Base-by-base conservation (phyloP, 495 filamentous ascomycete genomes). In the Ascodesmis nigricans region DNA sequence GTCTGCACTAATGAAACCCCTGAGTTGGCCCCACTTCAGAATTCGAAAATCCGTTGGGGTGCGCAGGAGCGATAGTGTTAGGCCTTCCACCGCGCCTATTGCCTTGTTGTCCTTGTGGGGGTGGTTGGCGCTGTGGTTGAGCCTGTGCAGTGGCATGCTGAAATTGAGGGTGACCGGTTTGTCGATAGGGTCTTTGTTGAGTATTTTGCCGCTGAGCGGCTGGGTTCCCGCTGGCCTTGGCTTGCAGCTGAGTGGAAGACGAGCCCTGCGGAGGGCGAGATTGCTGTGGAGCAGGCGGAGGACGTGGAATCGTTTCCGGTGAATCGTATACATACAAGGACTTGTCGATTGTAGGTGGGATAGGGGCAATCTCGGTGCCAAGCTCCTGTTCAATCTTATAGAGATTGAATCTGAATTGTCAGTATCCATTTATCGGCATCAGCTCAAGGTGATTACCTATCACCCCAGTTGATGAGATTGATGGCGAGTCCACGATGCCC, bases 391-490 rank as follows among this genome's bases (percentile, higher is more conserved):
- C 87, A 48, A 99, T 93, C 53, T 83, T 90, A 62, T 95, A 99
- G 7, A 99, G 65, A 55, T 95, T 99, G 67, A 91, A 95, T 18
- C 49, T 52, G 15, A 10, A 35, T 21, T 7, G 3, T 21, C 25
- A 26, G 51, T 30, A 52, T 31, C 35, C 33, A 23, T 21, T 31
- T 28, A 21, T 7, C 4, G 38, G 19, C 11, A n/a, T 18, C 6
- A 30, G n/a, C 14, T 17, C 15, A 27, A 20, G 21, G 18, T 20
- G 18, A 19, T 29, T 34, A 52, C 49, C 87, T 72, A 54, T 99
- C 87, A 39, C 95, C 87, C 87, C 87, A 99, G 52, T 84, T 93
- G 61, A 99, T 95, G 47, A 99, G 64, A 53, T 99, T 99, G 56
- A 99, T 99, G 32, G 87, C 87, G 43, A 99, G 63, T 61, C 87